phyloP scores from a whole-genome alignment of 2,329 filamentous ascomycete species.

The Aspergillus sp. region DNA sequence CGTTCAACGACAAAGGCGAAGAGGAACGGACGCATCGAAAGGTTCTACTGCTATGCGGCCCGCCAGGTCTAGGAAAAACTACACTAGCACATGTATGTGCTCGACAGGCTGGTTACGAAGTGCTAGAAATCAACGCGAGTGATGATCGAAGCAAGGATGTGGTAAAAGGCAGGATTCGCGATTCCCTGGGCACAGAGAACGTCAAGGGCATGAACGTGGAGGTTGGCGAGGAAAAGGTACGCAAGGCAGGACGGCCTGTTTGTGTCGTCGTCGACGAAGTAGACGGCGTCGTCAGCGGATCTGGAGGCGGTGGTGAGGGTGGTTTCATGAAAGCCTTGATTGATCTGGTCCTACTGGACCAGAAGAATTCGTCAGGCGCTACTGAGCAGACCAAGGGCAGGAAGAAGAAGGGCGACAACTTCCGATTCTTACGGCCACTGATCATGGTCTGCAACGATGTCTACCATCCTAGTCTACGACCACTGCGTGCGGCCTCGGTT shows the following conservation, averaged over 20 bases:
- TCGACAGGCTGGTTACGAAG: slow-evolving; percentile 90
- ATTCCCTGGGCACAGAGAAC: slow-evolving; percentile 90
- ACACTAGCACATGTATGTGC: slow-evolving; percentile 96
- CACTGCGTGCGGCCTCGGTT: slow-evolving; percentile 77
- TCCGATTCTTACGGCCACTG: slow-evolving; percentile 81
- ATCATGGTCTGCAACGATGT: slow-evolving; percentile 97
- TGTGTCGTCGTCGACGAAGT: slow-evolving; percentile 97
- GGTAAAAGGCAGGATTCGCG: slow-evolving; percentile 86
- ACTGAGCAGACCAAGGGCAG: slow-evolving; percentile 30
- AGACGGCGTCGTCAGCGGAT: slow-evolving; percentile 85
- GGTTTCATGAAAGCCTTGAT: slow-evolving; percentile 95
- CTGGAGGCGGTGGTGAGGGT: slow-evolving; percentile 76
- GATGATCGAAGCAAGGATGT: slow-evolving; percentile 89
- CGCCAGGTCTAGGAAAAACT: slow-evolving; percentile 92
- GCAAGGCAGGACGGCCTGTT: slow-evolving; percentile 78
- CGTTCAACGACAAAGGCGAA: slow-evolving; percentile 45
- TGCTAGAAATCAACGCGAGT: slow-evolving; percentile 96
- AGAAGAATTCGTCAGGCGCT: slow-evolving; percentile 66
- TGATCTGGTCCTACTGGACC: slow-evolving; percentile 81
- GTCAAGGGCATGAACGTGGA: slow-evolving; percentile 67
- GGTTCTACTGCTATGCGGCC: slow-evolving; percentile 85
- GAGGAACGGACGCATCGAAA: slow-evolving; percentile 81
- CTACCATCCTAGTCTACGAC: slow-evolving; percentile 85
- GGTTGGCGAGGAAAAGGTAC: slow-evolving; percentile 53
- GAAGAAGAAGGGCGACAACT: slow-evolving; percentile 77